Evolutionary conservation across 225 moss, liverwort and hornwort genomes (phyloP), one percentile per base, ranked within the genome.

Genomic region (Asterella californica): DNA sequence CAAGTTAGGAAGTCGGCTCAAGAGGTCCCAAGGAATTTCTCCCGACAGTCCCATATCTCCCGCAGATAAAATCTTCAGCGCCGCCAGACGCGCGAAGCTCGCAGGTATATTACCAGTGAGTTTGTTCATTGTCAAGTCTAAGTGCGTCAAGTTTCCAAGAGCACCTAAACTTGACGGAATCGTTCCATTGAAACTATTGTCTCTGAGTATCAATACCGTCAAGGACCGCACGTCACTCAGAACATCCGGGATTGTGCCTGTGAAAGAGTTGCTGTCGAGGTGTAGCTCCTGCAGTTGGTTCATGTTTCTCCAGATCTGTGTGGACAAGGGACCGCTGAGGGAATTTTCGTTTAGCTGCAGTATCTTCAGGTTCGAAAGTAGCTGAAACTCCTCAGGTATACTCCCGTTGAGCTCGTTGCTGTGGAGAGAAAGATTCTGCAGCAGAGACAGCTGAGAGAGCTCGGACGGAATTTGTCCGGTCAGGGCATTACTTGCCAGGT

Each of bases 101-200:
- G 82, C 52, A 29, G 94, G 94, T 72, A 94, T 88, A 49, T 0
- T 6, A 18, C 84, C 84, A 1, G 78, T 74, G 30, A 84, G 68
- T 52, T 74, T 21, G 72, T 81, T 84, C 32, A 27, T 14, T 0
- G 78, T 66, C 21, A 84, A 55, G 53, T 84, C 74, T 25, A 84
- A 33, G 37, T 24, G 36, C 25, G 64, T 53, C 48, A 84, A 66
- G 6, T 45, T 6, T 7, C 18, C 4, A 61, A 84, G 34, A 48
- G 38, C 74, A 21, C 81, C 78, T 2, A 84, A 61, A 15, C 78
- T 72, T 6, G 64, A 17, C 0, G 80, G 83, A 79, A 83, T 83
- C 9, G 6, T 10, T n/a, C 64, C 83, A 4, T 32, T 37, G 0
- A 83, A 72, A 27, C 10, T n/a, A 76, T 79, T 83, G 54, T 74